Evolutionary conservation across 331 rosid species (phyloP).

Genomic region (Dryas integrifolia): DNA sequence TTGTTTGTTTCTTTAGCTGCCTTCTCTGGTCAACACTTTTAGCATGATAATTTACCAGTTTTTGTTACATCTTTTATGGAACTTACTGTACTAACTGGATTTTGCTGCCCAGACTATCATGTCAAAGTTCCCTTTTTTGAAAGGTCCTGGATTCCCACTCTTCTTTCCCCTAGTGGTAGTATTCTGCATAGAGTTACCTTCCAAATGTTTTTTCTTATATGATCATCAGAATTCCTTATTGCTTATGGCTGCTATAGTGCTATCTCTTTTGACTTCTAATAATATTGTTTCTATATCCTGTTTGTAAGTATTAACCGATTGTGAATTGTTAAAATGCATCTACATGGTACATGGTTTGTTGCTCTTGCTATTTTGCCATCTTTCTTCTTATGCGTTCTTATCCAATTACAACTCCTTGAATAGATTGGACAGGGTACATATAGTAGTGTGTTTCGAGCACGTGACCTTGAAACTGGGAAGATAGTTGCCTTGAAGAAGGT

Average conservation of each 20-base stretch:
- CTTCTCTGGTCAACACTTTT: not conserved
- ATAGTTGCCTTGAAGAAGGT: conserved; percentile 96
- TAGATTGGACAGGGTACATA: conserved; percentile 99
- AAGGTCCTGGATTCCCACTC: no score
- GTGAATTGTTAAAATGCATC: conserved; percentile 5
- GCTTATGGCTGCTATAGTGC: not conserved
- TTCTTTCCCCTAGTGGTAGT: not conserved
- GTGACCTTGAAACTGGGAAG: conserved; percentile 78
- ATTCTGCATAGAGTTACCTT: not conserved
- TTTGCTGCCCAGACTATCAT: not conserved
- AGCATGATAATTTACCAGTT: not conserved
- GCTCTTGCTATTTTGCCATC: conserved; percentile 7
- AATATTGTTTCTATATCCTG: not conserved
- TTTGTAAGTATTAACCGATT: not conserved
- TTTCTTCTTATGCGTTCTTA: conserved; percentile 19
- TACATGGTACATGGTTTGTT: not conserved
- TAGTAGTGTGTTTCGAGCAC: conserved; percentile 88
- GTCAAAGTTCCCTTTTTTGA: no score
- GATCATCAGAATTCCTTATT: not conserved
- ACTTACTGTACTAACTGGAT: not conserved
- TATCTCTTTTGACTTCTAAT: not conserved
- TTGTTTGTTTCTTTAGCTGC: not conserved
- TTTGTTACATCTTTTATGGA: not conserved
- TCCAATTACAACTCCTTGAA: conserved; percentile 23
- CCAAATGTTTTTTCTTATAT: not conserved